A percentile compares a stretch with the other conserved stretches of the same genome.
Evolutionary conservation across 208 protist species (phyloP).

Genomic region (Acanthamoeba royreba): DNA sequence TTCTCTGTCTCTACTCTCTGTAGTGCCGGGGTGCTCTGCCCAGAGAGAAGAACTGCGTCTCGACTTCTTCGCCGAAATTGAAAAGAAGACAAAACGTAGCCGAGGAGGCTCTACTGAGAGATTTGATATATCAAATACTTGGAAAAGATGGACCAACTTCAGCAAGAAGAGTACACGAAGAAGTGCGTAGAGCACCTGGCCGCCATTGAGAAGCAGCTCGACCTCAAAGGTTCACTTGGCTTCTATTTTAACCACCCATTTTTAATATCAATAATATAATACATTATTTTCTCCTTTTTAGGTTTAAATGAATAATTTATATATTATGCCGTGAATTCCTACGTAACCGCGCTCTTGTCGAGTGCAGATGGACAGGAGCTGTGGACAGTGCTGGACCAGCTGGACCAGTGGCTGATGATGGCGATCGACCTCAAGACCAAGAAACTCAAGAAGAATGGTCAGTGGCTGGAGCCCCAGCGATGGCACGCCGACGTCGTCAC

Average conservation of each 20-base stretch:
- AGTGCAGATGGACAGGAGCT: background rate
- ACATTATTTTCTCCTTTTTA: background rate
- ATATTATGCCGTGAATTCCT: background rate
- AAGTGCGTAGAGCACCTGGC: conserved; percentile 3
- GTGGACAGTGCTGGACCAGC: background rate
- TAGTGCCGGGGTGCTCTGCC: too few species aligned
- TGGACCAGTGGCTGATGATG: background rate
- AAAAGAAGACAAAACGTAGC: too few species aligned
- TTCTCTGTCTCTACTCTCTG: too few species aligned
- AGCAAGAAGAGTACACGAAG: background rate
- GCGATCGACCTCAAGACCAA: background rate
- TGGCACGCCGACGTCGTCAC: too few species aligned
- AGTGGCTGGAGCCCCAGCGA: background rate
- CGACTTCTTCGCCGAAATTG: too few species aligned
- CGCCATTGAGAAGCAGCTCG: background rate
- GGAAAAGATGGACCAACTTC: background rate
- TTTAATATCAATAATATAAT: too few species aligned
- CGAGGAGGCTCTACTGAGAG: too few species aligned
- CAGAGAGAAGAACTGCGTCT: too few species aligned
- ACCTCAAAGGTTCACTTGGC: background rate
- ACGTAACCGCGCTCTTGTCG: too few species aligned
- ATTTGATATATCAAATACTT: too few species aligned
- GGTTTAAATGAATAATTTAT: background rate
- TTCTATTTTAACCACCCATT: background rate
- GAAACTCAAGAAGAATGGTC: conserved; percentile 9